Evolutionary conservation across 805 yeast species (phyloP), one percentile per base, ranked within the genome.

Genomic region (Wickerhamiella kurtzmanii): DNA sequence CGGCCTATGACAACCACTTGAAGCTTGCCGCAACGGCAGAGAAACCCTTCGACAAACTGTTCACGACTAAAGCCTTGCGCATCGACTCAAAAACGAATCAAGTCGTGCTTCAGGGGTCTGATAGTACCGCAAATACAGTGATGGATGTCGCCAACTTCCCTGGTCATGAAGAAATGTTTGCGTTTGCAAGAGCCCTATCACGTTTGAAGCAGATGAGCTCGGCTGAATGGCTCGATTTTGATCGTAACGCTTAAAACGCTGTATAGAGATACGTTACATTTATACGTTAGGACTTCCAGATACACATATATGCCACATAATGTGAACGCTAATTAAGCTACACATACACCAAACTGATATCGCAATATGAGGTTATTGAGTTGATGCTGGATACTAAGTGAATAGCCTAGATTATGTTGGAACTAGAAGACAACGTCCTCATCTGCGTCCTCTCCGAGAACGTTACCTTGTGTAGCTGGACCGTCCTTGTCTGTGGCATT

Each of bases 201-300:
- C 77, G 98, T 61, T 70, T 92, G 54, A 75, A 88, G 39, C 97
- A 89, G 56, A 89, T 89, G 96, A 80, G 94, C 54, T 82, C 95
- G 3, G 80, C 79, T 21, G 94, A 82, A 45, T 89, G 98, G 98
- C 58, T 57, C 28, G 57, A 58, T 19, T 48, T 32, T 40, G 43
- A 44, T 22, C 49, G 53, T 11, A 38, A 41, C 3, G 18, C 9
- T 16, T 11, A 21, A 22, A n/a, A n/a, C n/a, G n/a, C n/a, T n/a
- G n/a, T n/a, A n/a, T n/a, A n/a, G n/a, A n/a, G n/a, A n/a, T n/a
- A n/a, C n/a, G n/a, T n/a, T n/a, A n/a, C n/a, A n/a, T n/a, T n/a
- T n/a, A n/a, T n/a, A n/a, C n/a, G n/a, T n/a, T n/a, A n/a, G n/a
- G n/a, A n/a, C n/a, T n/a, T n/a, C n/a, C n/a, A n/a, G n/a, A n/a